These are phyloP conservation scores for Syncephalastrum monosporum DNA, from an alignment of 371 early-diverging fungal genomes.

Conservation along the genomic window DNA sequence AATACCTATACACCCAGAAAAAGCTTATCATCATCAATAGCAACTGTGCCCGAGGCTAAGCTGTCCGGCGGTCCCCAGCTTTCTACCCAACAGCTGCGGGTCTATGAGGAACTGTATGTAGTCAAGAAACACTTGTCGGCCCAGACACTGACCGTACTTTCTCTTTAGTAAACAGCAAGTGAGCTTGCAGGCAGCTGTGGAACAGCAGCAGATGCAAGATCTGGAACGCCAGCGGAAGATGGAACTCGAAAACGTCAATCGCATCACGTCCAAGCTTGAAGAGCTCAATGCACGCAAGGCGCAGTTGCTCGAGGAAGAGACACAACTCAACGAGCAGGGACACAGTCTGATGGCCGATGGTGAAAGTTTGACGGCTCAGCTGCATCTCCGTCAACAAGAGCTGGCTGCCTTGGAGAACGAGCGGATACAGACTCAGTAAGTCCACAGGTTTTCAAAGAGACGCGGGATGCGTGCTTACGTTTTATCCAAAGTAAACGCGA, in stretches of 20 bases:
- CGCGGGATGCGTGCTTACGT: neutral
- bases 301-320: slow-evolving; percentile 25
- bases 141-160: slow-evolving; percentile 14
- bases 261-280: slow-evolving; percentile 57
- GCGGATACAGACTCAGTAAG: slow-evolving; percentile 39
- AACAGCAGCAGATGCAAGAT: slow-evolving; percentile 67
- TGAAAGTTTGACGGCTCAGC: slow-evolving; percentile 28
- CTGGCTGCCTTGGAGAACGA: slow-evolving; percentile 42
- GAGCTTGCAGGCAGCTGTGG: slow-evolving; percentile 58
- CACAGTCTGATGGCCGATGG: slow-evolving; percentile 21
- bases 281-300: slow-evolving; percentile 49
- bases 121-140: slow-evolving; percentile 13
- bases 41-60: slow-evolving; percentile 14
- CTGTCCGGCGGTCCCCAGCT: slow-evolving; percentile 21
- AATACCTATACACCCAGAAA: neutral
- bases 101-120: slow-evolving; percentile 55
- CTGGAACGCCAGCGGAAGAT: slow-evolving; percentile 68
- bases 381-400: slow-evolving; percentile 29
- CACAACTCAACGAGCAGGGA: slow-evolving; percentile 28
- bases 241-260: slow-evolving; percentile 57
- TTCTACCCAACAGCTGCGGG: slow-evolving; percentile 41
- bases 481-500: slow-evolving; percentile 45
- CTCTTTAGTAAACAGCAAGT: slow-evolving; percentile 68
- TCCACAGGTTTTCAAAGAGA: neutral
- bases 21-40: slow-evolving; percentile 4